A percentile compares a stretch with the other conserved stretches of the same genome.
Conservation (phyloP, 2,329 filamentous ascomycete genomes). For the Apiospora arundinis region DNA sequence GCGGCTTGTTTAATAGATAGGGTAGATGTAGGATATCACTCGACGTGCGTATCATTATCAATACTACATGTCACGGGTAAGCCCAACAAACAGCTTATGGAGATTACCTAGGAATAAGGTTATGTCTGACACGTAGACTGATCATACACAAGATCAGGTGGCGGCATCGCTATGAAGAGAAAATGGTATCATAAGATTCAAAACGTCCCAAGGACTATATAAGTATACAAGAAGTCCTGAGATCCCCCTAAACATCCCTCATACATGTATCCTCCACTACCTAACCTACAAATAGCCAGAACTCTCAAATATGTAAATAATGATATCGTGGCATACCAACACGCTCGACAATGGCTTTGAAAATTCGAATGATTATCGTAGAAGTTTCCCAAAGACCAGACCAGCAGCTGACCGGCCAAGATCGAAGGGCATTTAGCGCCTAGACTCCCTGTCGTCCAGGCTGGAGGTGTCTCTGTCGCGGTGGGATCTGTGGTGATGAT, state of each 20-base stretch:
- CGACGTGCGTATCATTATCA: neutral
- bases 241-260: neutral
- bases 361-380: neutral
- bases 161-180: neutral
- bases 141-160: no score
- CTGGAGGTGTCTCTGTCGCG: slow-evolving; percentile 15
- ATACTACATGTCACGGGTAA: neutral
- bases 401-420: neutral
- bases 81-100: neutral
- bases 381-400: neutral
- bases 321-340: neutral
- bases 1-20: neutral
- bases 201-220: slow-evolving; percentile 6
- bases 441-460: slow-evolving; percentile 3
- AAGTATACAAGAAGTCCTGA: neutral
- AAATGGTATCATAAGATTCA: slow-evolving; percentile 16
- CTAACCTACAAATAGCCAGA: neutral
- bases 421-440: neutral
- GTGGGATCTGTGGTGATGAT: slow-evolving; percentile 1
- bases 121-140: neutral
- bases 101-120: neutral
- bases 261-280: neutral
- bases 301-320: neutral
- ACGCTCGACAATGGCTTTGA: neutral
- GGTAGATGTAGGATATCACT: neutral